These are phyloP conservation scores for Ziziphus jujuba DNA, from an alignment of 306 rosid species.

Conservation along the genomic window DNA sequence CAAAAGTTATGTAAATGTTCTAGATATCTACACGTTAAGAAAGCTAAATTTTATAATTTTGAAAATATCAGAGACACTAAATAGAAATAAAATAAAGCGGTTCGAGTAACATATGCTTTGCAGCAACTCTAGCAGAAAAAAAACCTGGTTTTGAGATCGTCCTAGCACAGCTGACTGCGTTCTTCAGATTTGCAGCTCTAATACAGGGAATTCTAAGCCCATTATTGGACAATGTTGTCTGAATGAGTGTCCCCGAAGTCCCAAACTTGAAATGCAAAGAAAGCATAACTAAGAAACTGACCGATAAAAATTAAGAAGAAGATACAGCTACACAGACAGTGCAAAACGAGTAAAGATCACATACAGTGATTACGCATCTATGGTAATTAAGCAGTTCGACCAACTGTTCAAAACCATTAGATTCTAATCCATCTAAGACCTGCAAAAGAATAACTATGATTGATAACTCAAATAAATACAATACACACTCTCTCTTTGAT, in stretches of 20 bases:
- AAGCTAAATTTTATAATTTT: neutral
- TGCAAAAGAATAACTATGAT: constrained; percentile 9
- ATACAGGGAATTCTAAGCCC: constrained; percentile 33
- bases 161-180: constrained; percentile 27
- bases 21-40: neutral
- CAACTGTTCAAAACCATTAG: constrained; percentile 36
- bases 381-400: constrained; percentile 31
- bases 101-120: too few relatives aligned
- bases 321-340: too few relatives aligned
- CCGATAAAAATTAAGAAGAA: too few relatives aligned
- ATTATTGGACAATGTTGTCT: constrained; percentile 21
- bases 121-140: neutral
- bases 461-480: neutral
- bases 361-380: constrained; percentile 37
- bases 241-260: constrained; percentile 25
- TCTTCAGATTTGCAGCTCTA: constrained; percentile 22
- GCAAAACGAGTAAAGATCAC: neutral
- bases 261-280: constrained; percentile 22
- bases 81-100: too few relatives aligned
- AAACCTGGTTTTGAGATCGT: constrained; percentile 31
- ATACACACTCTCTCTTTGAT: neutral
- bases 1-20: neutral
- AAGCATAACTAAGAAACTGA: neutral
- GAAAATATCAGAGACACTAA: too few relatives aligned
- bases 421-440: constrained; percentile 21